These are phyloP conservation scores for Cystofilobasidium bisporidii DNA, from an alignment of 768 basidiomycete genomes.

Conservation along the genomic window DNA sequence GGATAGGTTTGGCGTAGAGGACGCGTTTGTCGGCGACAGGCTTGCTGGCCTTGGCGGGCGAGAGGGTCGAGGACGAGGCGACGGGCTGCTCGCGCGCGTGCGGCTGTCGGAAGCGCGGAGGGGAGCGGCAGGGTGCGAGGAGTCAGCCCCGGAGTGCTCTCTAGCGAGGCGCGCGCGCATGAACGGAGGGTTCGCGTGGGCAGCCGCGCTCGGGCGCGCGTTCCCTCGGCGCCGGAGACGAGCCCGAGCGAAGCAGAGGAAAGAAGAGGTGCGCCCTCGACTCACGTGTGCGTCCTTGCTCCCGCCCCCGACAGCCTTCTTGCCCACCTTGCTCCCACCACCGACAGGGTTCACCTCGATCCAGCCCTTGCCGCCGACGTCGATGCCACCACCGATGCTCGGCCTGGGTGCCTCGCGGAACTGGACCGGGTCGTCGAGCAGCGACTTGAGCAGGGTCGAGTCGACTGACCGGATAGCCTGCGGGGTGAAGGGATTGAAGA, in stretches of 20 bases:
- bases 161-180: no score
- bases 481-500: conserved; percentile 3
- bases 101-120: not conserved
- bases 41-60: not conserved
- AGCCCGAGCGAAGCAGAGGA: no score
- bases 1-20: conserved; percentile 7
- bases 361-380: conserved; percentile 21
- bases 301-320: not conserved
- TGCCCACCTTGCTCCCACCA: not conserved
- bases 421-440: conserved; percentile 18
- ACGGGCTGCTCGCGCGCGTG: not conserved
- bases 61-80: conserved; percentile 4
- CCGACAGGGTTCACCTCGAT: conserved; percentile 19
- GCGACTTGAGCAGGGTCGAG: not conserved
- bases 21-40: not conserved
- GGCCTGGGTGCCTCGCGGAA: conserved; percentile 12
- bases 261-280: no score
- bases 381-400: conserved; percentile 1
- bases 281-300: not conserved
- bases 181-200: no score
- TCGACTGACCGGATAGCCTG: not conserved
- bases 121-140: not conserved
- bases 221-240: no score
- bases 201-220: no score
- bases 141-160: no score